Evolutionary conservation across 2,329 filamentous ascomycete genomes (phyloP).

Genomic region (Erysiphe pulchra): DNA sequence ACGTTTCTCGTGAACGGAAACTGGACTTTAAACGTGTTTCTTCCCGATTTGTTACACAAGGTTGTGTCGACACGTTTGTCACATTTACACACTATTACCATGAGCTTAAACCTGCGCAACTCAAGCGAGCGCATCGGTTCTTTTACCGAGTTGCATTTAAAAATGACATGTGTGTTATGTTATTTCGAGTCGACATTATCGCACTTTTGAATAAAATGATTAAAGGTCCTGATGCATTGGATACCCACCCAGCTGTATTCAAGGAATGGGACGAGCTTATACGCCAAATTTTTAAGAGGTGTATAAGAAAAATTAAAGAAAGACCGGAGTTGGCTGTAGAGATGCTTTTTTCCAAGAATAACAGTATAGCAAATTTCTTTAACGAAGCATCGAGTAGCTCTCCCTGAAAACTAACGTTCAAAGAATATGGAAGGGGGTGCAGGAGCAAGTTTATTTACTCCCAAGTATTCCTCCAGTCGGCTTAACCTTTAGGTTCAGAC

Average conservation of each 20-base stretch:
- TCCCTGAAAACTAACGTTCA: too few species aligned
- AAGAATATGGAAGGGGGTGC: too few species aligned
- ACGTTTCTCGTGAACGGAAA: constrained; percentile 55
- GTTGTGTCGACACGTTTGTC: constrained; percentile 72
- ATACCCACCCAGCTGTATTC: constrained; percentile 37
- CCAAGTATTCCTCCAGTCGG: too few species aligned
- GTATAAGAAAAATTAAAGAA: constrained; percentile 64
- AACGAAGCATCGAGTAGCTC: too few species aligned
- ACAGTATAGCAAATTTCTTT: constrained; percentile 58
- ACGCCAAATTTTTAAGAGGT: constrained; percentile 57
- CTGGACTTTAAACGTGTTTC: constrained; percentile 82
- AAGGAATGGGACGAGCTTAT: constrained; percentile 82
- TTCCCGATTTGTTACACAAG: constrained; percentile 57
- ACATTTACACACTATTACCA: constrained; percentile 54
- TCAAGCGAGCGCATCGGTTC: constrained; percentile 81
- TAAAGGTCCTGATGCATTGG: constrained; percentile 58
- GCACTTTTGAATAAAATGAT: constrained; percentile 75
- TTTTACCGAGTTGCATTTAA: constrained; percentile 91
- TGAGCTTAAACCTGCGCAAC: constrained; percentile 52
- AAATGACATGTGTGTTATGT: constrained; percentile 65
- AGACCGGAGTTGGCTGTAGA: constrained; percentile 70
- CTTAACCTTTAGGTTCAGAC: too few species aligned
- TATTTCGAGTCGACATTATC: constrained; percentile 80
- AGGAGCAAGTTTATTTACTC: too few species aligned
- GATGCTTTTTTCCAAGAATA: constrained; percentile 83